Conservation (phyloP, 169 alveolate species). For the Eimeria nieschulzi region DNA sequence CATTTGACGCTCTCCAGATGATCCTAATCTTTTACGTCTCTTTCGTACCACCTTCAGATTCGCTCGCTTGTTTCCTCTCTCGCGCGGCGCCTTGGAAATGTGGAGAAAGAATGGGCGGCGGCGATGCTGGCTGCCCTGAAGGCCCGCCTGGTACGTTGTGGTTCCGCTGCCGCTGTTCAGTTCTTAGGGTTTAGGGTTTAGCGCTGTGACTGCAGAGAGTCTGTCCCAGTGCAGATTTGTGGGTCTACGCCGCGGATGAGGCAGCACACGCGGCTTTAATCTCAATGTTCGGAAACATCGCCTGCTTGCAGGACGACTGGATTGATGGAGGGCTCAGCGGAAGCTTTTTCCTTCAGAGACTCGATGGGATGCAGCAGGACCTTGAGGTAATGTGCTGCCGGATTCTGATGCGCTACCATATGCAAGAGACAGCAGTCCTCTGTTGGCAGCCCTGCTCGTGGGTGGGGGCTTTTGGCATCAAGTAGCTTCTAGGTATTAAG, state of each 20-base stretch:
- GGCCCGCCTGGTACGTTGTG: constrained; percentile 51
- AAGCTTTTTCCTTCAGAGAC: constrained; percentile 46
- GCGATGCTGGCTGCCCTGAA: constrained; percentile 57
- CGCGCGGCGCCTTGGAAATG: constrained; percentile 70
- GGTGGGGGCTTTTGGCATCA: background rate
- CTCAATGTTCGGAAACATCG: no score
- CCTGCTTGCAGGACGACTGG: constrained; percentile 54
- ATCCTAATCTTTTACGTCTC: no score
- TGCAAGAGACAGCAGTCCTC: background rate
- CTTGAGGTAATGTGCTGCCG: constrained; percentile 17
- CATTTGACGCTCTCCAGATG: no score
- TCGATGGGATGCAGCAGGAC: constrained; percentile 52
- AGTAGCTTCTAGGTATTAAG: background rate
- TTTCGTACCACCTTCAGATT: constrained; percentile 1
- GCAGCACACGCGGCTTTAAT: no score
- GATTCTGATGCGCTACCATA: background rate
- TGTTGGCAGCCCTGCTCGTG: background rate
- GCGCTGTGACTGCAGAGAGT: no score
- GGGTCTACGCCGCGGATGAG: background rate
- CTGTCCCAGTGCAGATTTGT: background rate
- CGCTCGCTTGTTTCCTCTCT: constrained; percentile 64
- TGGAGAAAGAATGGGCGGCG: constrained; percentile 66
- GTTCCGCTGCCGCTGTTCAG: background rate
- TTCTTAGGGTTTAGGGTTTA: no score
- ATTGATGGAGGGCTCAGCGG: constrained; percentile 70